These are phyloP conservation scores for Curvularia sp. DNA, from an alignment of 2,329 filamentous ascomycete species.

Conservation along the genomic window DNA sequence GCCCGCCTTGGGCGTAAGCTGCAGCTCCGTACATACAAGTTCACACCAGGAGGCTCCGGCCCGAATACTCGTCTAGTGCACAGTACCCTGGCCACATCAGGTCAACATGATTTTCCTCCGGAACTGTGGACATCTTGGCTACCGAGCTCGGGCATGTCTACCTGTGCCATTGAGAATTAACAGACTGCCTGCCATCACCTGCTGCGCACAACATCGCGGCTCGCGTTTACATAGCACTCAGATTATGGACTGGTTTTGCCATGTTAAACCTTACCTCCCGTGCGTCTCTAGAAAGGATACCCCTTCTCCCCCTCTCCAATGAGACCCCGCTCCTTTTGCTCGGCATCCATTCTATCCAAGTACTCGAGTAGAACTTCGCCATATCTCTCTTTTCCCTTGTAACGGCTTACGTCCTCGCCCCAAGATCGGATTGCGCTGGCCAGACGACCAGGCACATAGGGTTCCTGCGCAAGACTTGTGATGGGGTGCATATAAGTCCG, in stretches of 20 bases:
- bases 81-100: background rate
- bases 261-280: background rate
- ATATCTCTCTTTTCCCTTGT: slow-evolving; percentile 81
- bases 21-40: slow-evolving; percentile 1
- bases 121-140: background rate
- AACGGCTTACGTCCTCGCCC: slow-evolving; percentile 76
- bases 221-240: background rate
- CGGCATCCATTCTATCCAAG: slow-evolving; percentile 74
- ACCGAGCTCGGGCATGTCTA: background rate
- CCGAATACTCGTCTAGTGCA: slow-evolving; percentile 6
- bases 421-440: slow-evolving; percentile 82
- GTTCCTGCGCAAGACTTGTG: slow-evolving; percentile 71
- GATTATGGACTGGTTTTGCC: background rate
- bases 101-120: background rate
- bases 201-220: background rate
- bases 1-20: slow-evolving; percentile 8
- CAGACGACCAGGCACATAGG: slow-evolving; percentile 78
- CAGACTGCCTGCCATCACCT: background rate
- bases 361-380: slow-evolving; percentile 76
- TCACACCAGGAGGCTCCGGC: slow-evolving; percentile 9
- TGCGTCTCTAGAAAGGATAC: slow-evolving; percentile 64
- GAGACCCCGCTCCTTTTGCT: slow-evolving; percentile 73
- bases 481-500: slow-evolving; percentile 80
- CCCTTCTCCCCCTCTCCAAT: slow-evolving; percentile 61
- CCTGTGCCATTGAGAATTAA: background rate